phyloP scores from a whole-genome alignment of 805 yeast genomes.

The Candida xyloterini region DNA sequence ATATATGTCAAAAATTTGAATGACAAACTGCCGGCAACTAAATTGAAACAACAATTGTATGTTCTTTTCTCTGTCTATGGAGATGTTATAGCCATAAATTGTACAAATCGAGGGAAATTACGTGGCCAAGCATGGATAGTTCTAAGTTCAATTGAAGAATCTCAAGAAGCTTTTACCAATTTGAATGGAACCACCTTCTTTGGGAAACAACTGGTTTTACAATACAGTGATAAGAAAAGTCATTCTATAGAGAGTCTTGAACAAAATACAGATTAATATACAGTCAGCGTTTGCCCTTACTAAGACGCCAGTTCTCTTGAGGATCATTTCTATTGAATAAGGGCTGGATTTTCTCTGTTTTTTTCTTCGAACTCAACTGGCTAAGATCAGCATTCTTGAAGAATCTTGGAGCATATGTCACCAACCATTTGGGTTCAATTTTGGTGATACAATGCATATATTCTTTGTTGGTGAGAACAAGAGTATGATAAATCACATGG shows the following conservation, averaged over 20 bases:
- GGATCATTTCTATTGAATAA: slow-evolving; percentile 57
- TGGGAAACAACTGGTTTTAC: slow-evolving; percentile 47
- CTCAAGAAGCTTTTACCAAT: slow-evolving; percentile 48
- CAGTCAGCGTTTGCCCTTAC: slow-evolving; percentile 36
- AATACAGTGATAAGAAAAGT: slow-evolving; percentile 38
- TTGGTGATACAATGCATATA: slow-evolving; percentile 86
- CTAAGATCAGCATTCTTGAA: slow-evolving; percentile 60
- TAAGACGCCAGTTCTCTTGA: slow-evolving; percentile 75
- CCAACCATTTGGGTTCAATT: slow-evolving; percentile 81
- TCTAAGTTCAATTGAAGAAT: slow-evolving; percentile 46
- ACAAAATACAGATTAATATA: background rate
- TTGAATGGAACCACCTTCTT: slow-evolving; percentile 49
- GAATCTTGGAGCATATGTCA: slow-evolving; percentile 67
- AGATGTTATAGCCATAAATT: slow-evolving; percentile 52
- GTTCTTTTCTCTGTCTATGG: slow-evolving; percentile 62
- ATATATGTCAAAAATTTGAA: slow-evolving; percentile 58
- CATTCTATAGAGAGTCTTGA: slow-evolving; percentile 22
- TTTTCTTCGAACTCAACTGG: slow-evolving; percentile 48
- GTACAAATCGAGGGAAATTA: slow-evolving; percentile 40
- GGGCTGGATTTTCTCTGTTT: slow-evolving; percentile 69
- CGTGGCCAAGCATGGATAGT: slow-evolving; percentile 70
- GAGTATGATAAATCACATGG: slow-evolving; percentile 77
- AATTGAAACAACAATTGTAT: slow-evolving; percentile 52
- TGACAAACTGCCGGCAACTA: slow-evolving; percentile 46
- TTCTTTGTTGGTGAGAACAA: slow-evolving; percentile 80